These are phyloP conservation scores for Leccinellum rugosiceps DNA, from an alignment of 768 basidiomycete species.

Conservation along the genomic window DNA sequence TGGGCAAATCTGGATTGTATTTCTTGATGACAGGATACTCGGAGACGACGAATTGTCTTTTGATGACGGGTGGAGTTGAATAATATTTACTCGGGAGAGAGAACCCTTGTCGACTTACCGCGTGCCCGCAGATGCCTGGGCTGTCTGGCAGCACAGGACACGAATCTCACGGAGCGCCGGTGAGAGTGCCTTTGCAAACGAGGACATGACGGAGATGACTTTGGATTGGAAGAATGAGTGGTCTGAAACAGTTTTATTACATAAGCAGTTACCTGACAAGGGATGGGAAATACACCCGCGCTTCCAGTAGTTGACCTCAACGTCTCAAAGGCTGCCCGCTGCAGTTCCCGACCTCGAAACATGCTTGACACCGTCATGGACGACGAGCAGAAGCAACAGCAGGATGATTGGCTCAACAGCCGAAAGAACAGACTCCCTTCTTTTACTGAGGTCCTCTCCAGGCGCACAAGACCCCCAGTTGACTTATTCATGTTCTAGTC, in stretches of 20 bases:
- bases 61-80: conserved; percentile 1
- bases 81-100: background rate
- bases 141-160: conserved; percentile 75
- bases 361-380: conserved; percentile 36
- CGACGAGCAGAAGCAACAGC: conserved; percentile 49
- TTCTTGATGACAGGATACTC: conserved; percentile 76
- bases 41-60: conserved; percentile 77
- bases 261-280: conserved; percentile 21
- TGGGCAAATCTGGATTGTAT: conserved; percentile 82
- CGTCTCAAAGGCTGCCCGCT: conserved; percentile 18
- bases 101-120: conserved; percentile 46
- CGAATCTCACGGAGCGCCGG: conserved; percentile 80
- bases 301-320: conserved; percentile 14
- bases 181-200: conserved; percentile 70
- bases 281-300: conserved; percentile 5
- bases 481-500: conserved; percentile 99
- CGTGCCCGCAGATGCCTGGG: conserved; percentile 73
- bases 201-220: conserved; percentile 44
- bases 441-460: conserved; percentile 86
- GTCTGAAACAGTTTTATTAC: conserved; percentile 16
- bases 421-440: conserved; percentile 80
- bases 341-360: conserved; percentile 8
- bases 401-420: conserved; percentile 72
- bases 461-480: conserved; percentile 89
- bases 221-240: background rate